Conservation (phyloP, 2,329 filamentous ascomycete species). For the Teratosphaeria epicoccoides region DNA sequence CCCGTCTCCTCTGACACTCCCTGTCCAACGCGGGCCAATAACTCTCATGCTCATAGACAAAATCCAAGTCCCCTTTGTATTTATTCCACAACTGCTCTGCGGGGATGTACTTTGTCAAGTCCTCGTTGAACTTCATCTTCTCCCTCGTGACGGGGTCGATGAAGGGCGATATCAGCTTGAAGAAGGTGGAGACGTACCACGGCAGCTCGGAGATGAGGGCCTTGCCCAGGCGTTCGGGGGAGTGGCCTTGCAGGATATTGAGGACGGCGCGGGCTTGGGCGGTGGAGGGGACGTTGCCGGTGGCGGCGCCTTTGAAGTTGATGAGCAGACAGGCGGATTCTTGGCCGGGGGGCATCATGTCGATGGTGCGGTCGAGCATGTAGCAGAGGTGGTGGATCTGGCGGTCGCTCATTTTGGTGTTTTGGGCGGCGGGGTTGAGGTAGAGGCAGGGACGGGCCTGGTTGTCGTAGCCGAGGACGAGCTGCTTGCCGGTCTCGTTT, state of each 20-base stretch:
- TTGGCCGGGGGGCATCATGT: constrained; percentile 76
- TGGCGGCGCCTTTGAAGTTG: constrained; percentile 76
- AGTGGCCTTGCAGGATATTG: constrained; percentile 86
- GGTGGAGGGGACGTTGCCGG: constrained; percentile 64
- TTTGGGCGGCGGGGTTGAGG: constrained; percentile 80
- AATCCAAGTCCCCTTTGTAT: constrained; percentile 60
- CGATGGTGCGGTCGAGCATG: constrained; percentile 85
- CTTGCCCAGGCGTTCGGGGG: constrained; percentile 81
- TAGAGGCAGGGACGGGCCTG: constrained; percentile 81
- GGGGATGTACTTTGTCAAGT: constrained; percentile 72
- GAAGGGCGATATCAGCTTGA: constrained; percentile 91
- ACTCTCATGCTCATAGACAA: constrained; percentile 75
- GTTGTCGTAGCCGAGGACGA: constrained; percentile 79
- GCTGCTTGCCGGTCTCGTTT: constrained; percentile 94
- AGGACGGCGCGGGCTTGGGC: constrained; percentile 73
- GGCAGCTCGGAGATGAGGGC: constrained; percentile 87
- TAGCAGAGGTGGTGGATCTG: constrained; percentile 92
- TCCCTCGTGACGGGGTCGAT: constrained; percentile 89
- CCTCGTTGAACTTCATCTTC: constrained; percentile 97
- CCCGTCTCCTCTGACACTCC: constrained; percentile 56
- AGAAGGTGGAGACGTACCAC: constrained; percentile 85
- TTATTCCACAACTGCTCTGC: constrained; percentile 70
- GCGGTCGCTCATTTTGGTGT: constrained; percentile 74
- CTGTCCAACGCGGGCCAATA: constrained; percentile 84
- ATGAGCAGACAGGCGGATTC: constrained; percentile 81